Percentiles rank a stretch among this genome's conserved stretches.
Conservation (phyloP, 2,329 filamentous ascomycete genomes). For the Cladobotryum protrusum region DNA sequence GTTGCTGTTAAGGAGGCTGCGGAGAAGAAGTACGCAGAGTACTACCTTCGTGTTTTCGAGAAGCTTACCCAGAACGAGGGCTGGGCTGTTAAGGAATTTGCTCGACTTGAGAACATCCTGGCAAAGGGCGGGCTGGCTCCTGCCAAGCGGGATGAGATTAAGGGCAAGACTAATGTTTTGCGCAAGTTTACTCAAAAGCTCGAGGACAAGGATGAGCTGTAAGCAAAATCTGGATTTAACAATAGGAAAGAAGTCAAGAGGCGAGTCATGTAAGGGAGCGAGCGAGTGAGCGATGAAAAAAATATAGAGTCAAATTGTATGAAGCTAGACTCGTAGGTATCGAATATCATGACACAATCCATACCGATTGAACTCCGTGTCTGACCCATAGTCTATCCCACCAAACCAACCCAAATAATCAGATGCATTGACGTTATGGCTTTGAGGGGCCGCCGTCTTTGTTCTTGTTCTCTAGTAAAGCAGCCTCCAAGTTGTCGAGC, state of each 20-base stretch:
- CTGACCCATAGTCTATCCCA: background rate
- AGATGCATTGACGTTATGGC: constrained; percentile 15
- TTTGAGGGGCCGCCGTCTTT: constrained; percentile 35
- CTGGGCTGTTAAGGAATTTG: constrained; percentile 80
- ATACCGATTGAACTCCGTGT: background rate
- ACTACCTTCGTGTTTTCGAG: constrained; percentile 87
- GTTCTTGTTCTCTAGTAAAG: constrained; percentile 54
- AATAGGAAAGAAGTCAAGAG: background rate
- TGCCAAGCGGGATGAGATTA: constrained; percentile 83
- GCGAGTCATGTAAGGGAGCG: background rate
- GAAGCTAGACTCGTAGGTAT: constrained; percentile 2
- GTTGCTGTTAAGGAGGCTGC: constrained; percentile 55
- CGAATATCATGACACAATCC: background rate
- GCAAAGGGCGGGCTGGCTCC: constrained; percentile 80
- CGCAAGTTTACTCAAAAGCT: constrained; percentile 64
- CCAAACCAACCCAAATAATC: background rate
- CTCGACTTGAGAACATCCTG: constrained; percentile 71
- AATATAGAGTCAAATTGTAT: constrained; percentile 5
- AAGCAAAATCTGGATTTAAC: constrained; percentile 11
- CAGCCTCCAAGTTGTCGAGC: constrained; percentile 74
- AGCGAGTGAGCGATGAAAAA: constrained; percentile 5
- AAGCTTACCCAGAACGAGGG: constrained; percentile 74
- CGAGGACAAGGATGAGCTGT: constrained; percentile 53
- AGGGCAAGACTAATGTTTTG: constrained; percentile 81
- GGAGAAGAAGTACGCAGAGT: constrained; percentile 75